Evolutionary conservation across 2,329 filamentous ascomycete genomes (phyloP), one percentile per base, ranked within the genome.

Genomic region (Phialemonium atrogriseum): DNA sequence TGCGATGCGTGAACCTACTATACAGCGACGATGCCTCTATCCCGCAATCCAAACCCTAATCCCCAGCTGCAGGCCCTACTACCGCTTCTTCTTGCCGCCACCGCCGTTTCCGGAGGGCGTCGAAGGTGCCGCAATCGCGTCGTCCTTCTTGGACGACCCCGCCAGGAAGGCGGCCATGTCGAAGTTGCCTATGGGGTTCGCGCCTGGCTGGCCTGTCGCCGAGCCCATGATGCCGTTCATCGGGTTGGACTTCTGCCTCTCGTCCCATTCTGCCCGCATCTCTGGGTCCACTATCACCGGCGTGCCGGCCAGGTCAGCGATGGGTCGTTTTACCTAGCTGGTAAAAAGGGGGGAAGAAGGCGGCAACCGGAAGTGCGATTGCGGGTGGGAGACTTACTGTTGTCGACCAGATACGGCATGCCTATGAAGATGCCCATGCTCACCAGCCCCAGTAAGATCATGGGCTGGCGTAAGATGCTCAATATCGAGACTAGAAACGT

Each of bases 341-440:
- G n/a, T n/a, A 11, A 11, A 13, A 29, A 20, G 21, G 14, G 34
- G 17, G 29, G 22, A 6, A 25, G 18, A 24, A 26, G 19, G 28
- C 14, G 15, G 27, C 22, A 18, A 14, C 27, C 13, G 14, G 21
- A 12, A 18, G 18, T 18, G 20, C 12, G 14, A 36, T 10, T 24
- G n/a, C n/a, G n/a, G n/a, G n/a, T n/a, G n/a, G n/a, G n/a, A 22
- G 6, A 73, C 85, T 41, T 75, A 95, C 88, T 94, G 54, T 91
- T 95, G 31, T 96, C 88, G 64, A 96, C 78, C 34, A 98, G 59
- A 58, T 95, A 91, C 10, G 91, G 91, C 83, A 96, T 85, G 44
- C 88, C 88, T 48, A 96, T 71, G 41, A 94, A 87, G 43, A 95
- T 66, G 5, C 64, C 79, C 65, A 95, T 76, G 39, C 80, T 86